Evolutionary conservation across 192 early-diverging fungal genomes (phyloP), one percentile per base, ranked within the genome.

Genomic region (Podila clonocystis): DNA sequence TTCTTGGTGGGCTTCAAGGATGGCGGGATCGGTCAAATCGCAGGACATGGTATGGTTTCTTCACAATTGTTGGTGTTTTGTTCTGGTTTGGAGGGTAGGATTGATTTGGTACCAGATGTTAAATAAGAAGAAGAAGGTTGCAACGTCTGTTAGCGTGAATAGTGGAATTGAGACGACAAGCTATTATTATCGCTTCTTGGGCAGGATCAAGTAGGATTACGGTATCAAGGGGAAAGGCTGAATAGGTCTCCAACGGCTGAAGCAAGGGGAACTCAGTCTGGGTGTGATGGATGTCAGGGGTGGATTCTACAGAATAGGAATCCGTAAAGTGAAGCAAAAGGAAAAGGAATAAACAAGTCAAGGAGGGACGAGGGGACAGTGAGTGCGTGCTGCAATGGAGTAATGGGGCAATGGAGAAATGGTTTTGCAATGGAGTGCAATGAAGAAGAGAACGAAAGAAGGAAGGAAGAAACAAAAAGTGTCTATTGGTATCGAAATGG

Each of bases 1-100:
- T 58, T 72, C 85, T 6, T 85, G 74, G 72, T 91, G 90, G 52
- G 86, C 85, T 59, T 83, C 70, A 29, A 80, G 65, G 63, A 90
- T 91, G 24, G 62, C 77, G 41, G 89, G 84, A 72, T 91, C 89
- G 59, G 84, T 82, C 70, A 91, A 82, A 70, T 91, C 89, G 82
- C 90, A 91, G 49, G 88, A 89, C 88, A 89, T 89, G 41, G 41
- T 45, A 45, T 45, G 15, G 41, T 45, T 45, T 1, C 41, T 45
- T 45, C 4, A 45, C 41, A 45, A 17, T 45, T 13, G 15, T 17
- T 45, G 41, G 41, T 45, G 33, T 34, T 24, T 22, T 67, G 63
- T 34, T 30, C 11, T 61, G 59, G 13, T 2, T 17, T 28, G 26
- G 29, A 61, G 59, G 30, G 59, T 61, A 4, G 41, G 8, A 15